Conservation (phyloP, 1,284 basidiomycete genomes). For the Austroboletus novae-zelandiae region DNA sequence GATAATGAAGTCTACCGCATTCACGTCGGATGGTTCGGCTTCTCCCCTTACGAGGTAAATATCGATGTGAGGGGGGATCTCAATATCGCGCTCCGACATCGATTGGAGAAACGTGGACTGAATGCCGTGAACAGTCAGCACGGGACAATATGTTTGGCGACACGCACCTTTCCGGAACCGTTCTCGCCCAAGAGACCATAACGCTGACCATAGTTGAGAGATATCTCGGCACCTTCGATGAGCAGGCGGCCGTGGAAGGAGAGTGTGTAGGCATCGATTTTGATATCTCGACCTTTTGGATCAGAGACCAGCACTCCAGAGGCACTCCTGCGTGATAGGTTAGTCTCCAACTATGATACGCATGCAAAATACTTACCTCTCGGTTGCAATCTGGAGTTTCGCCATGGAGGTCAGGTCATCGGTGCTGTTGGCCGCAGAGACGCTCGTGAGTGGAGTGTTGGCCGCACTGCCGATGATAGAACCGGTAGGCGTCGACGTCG, state of each 20-base stretch:
- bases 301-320: constrained; percentile 93
- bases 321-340: constrained; percentile 59
- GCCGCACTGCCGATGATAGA: constrained; percentile 60
- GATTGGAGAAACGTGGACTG: constrained; percentile 71
- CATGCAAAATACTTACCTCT: constrained; percentile 52
- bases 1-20: constrained; percentile 96
- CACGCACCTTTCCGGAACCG: constrained; percentile 90
- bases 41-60: constrained; percentile 97
- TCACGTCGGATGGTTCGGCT: constrained; percentile 94
- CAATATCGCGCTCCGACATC: constrained; percentile 90
- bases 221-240: constrained; percentile 85
- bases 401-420: constrained; percentile 83
- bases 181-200: constrained; percentile 97
- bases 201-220: constrained; percentile 96
- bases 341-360: background rate
- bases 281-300: constrained; percentile 91
- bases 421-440: constrained; percentile 70
- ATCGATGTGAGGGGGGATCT: constrained; percentile 94
- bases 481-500: constrained; percentile 58
- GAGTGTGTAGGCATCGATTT: constrained; percentile 94
- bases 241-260: constrained; percentile 97
- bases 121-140: constrained; percentile 10
- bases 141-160: background rate
- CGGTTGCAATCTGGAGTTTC: constrained; percentile 83
- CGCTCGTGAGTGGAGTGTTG: constrained; percentile 78